Percentiles rank a stretch among this genome's conserved stretches.
Evolutionary conservation across 1,139 yeast genomes (phyloP).

Genomic region (Diutina rugosa): DNA sequence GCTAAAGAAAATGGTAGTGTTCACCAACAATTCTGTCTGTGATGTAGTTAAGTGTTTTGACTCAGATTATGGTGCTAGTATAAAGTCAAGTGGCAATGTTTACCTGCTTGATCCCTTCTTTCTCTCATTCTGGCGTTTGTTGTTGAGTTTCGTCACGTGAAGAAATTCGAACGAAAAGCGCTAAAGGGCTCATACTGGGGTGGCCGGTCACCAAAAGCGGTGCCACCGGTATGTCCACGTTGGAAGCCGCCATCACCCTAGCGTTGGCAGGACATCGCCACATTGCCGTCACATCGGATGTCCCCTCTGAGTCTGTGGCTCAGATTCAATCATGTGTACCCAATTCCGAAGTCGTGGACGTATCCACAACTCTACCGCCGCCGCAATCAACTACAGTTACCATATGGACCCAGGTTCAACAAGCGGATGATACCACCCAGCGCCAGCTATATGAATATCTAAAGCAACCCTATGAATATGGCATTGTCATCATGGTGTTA

Average conservation of each 20-base stretch:
- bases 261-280: neutral
- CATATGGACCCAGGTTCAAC: neutral
- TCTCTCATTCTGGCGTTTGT: no score
- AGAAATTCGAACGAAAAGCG: no score
- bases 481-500: neutral
- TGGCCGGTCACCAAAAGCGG: neutral
- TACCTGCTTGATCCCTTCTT: neutral
- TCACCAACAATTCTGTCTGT: no score
- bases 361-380: neutral
- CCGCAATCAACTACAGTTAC: neutral
- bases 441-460: neutral
- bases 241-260: neutral
- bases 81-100: neutral
- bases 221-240: neutral
- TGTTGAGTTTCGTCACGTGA: neutral
- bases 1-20: no score
- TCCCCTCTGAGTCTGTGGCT: neutral
- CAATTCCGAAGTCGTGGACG: neutral
- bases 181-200: neutral
- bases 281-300: neutral
- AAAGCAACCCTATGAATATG: neutral
- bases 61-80: no score
- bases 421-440: neutral
- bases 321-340: neutral
- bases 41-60: no score